phyloP scores from a whole-genome alignment of 345 rosid species.

The Lepidium africanum region DNA sequence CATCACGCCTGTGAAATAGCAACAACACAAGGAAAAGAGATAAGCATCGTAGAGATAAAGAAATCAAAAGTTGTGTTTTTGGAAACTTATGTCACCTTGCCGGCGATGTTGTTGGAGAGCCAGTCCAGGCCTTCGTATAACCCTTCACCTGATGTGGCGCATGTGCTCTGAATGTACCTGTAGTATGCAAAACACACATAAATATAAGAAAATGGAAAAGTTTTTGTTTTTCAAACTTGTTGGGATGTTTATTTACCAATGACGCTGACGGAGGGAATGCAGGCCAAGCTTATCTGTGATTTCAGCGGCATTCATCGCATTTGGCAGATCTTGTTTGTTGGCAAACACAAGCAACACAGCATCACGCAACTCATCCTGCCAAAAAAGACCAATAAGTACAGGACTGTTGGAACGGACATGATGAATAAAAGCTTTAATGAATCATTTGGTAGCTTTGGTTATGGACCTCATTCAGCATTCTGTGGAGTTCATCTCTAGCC shows the following conservation, averaged over 20 bases:
- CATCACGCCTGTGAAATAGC: slow-evolving; percentile 14
- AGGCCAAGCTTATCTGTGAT: slow-evolving; percentile 81
- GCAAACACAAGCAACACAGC: slow-evolving; percentile 89
- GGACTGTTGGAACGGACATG: neutral
- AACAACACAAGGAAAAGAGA: neutral
- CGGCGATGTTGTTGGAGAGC: slow-evolving; percentile 76
- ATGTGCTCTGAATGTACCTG: slow-evolving; percentile 87
- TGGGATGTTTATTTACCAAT: slow-evolving; percentile 39
- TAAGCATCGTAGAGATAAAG: neutral
- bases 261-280: slow-evolving; percentile 79
- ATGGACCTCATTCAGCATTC: slow-evolving; percentile 70
- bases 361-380: slow-evolving; percentile 88
- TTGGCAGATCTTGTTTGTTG: slow-evolving; percentile 85
- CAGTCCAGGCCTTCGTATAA: slow-evolving; percentile 76
- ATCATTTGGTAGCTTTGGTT: neutral
- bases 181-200: neutral
- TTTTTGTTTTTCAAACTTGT: neutral
- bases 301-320: slow-evolving; percentile 86
- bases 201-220: neutral
- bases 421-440: neutral
- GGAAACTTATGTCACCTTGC: slow-evolving; percentile 37
- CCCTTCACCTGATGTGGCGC: slow-evolving; percentile 77
- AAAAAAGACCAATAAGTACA: neutral
- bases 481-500: slow-evolving; percentile 70
- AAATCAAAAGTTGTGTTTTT: neutral